Evolutionary conservation across 257 asterid genomes (phyloP).

Genomic region (Salvia splendens): DNA sequence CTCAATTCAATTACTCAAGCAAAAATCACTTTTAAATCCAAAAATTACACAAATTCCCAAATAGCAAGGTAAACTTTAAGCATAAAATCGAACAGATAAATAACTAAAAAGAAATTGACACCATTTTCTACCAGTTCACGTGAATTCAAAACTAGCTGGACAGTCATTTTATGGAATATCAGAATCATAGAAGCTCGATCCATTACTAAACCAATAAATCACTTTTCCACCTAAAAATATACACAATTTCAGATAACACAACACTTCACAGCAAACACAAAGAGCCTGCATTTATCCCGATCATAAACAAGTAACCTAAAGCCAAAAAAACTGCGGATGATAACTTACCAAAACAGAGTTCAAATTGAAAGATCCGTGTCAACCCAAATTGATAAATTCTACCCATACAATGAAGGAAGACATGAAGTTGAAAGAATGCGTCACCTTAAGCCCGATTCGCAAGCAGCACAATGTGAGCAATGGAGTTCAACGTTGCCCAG

Average conservation of each 20-base stretch:
- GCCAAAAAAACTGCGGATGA: not conserved
- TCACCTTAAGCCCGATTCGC: constrained; percentile 28
- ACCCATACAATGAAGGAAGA: not conserved
- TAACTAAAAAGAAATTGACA: not conserved
- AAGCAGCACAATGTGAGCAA: not conserved
- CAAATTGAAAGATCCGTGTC: not conserved
- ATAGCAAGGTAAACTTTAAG: not conserved
- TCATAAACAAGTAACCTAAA: constrained; percentile 11
- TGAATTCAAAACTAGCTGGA: not conserved
- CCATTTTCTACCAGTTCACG: not conserved
- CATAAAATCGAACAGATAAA: too few relatives aligned
- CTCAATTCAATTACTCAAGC: constrained; percentile 22
- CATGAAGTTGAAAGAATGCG: constrained; percentile 16
- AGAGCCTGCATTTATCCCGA: not conserved
- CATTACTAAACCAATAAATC: constrained; percentile 19
- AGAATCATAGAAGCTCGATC: constrained; percentile 3
- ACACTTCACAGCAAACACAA: too few relatives aligned
- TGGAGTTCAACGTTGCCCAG: constrained; percentile 18
- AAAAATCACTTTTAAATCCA: constrained; percentile 1
- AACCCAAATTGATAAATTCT: not conserved
- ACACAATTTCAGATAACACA: constrained; percentile 8
- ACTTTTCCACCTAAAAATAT: constrained; percentile 5
- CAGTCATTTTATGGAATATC: not conserved
- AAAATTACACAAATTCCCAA: constrained; percentile 9
- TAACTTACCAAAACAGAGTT: too few relatives aligned